Evolutionary conservation across 108 stramenopile genomes (phyloP), one percentile per base, ranked within the genome.

Genomic region (Hondaea fermentalgiana): DNA sequence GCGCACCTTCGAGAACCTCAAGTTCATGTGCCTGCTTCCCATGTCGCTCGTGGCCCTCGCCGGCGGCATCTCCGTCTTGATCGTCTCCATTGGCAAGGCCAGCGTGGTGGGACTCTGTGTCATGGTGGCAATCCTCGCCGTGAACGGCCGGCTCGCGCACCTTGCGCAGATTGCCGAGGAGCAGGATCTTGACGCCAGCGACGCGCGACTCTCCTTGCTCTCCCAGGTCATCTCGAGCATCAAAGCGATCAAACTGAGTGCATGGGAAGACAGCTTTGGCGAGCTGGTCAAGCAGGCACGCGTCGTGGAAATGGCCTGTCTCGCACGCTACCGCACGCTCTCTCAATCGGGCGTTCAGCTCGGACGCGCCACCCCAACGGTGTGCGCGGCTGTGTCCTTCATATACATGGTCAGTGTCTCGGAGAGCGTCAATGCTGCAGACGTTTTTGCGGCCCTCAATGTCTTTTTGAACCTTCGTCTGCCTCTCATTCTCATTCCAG

Each of bases 391-490:
- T 8, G 72, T 83, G 10, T 83, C 72, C 44, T 64, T 64, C 35
- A 64, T 64, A 5, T 64, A 64, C 35, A 64, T 64, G 60, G 60
- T 64, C 29, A 64, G 29, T 0, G 35, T 35, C 25, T 12, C 35
- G 25, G 60, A 64, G 5, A 64, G n/a, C 2, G 60, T 83, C 25
- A 19, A 51, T 5, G 72, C 72, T 10, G 44, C 72, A 5, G 49
- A 83, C 49, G 23, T 83, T 8, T 83, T 83, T 83, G 72, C 72
- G 5, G 72, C 72, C 47, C 72, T 83, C 72, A 83, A 83, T 43
- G 72, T 83, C 5, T 83, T 83, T 43, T 43, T 83, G 6, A 51
- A 45, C 49, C 72, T 83, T 8, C 72, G 72, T 5, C 49, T 83
- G 12, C 72, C 72, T 5, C 25, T 83, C 23, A 83, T 83, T 83